Evolutionary conservation across 352 stramenopile species (phyloP), one percentile per base, ranked within the genome.

Genomic region (Phytophthora ohioensis): DNA sequence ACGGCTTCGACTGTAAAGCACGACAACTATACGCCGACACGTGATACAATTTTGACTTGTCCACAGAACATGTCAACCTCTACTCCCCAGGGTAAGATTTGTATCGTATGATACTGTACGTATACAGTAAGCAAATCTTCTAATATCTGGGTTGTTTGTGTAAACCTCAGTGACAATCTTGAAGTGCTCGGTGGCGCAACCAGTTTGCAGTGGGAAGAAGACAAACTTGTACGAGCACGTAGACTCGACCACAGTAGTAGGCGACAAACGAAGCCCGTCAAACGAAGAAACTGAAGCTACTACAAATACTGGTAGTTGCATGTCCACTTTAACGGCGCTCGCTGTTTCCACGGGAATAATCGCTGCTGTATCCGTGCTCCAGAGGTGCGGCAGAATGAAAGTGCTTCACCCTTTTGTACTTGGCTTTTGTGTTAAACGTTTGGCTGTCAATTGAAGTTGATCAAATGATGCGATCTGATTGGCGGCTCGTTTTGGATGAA

Each of bases 171-270:
- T 42, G 48, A 36, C 48, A 12, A 13, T 55, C 15, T 55, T 55
- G 31, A 55, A 74, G 67, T 93, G 85, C 60, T 76, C 76, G 0
- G 61, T 63, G 0, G 67, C 64, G 21, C 81, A 91, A 56, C 85
- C 83, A 32, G 49, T 80, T 31, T 91, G 85, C 75, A 84, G 78
- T 4, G 76, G 76, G 30, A 78, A 84, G 52, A 85, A 89, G 60
- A 79, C 84, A 17, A 93, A 93, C 48, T 49, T 61, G 0, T 79
- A 73, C 32, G 74, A 75, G 67, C 81, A 91, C 31, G 36, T 43
- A n/a, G 9, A 34, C 10, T 56, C 49, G 27, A 64, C 30, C 3
- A 72, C 62, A 5, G 73, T 69, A 45, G 59, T 79, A n/a, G 67
- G 71, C 21, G 71, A 81, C 21, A 78, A 75, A 38, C 41, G 57